Base-by-base conservation (phyloP, 495 filamentous ascomycete genomes). In the Cercophora sp. region DNA sequence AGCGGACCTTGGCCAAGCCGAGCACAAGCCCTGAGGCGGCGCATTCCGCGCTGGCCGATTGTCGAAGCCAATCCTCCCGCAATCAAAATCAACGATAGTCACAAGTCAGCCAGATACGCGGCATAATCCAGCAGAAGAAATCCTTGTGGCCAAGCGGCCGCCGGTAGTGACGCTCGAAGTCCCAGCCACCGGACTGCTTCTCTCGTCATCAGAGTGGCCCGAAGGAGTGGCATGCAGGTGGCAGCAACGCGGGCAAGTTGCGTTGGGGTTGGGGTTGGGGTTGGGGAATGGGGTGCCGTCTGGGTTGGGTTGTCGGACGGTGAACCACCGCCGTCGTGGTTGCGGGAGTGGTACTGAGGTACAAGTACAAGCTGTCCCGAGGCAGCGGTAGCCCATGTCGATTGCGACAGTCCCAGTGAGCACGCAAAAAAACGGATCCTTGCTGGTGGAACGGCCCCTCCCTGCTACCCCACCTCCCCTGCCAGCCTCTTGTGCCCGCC, bases 341-440 rank as follows among this genome's bases (percentile, higher is more conserved):
- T n/a, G n/a, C n/a, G n/a, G n/a, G n/a, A n/a, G n/a, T n/a, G n/a
- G n/a, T n/a, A n/a, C n/a, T n/a, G n/a, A n/a, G n/a, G n/a, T n/a
- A 15, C 23, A n/a, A 39, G 8, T 15, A 29, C 35, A 24, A 37
- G 43, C 29, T 48, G 60, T 64, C 64, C 64, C 66, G 64, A 62
- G 52, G 60, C 35, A 45, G 52, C 59, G 66, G 66, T 64, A 47
- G 47, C 59, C 64, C 64, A 27, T 45, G 64, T 67, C 60, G 31
- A 54, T 59, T 49, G 40, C 56, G 56, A 56, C 44, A 50, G 57
- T 61, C 49, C 59, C 62, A 54, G 51, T 39, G 43, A 57, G 55
- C 61, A 56, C 55, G 58, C 52, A 56, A 60, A 63, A 52, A 59
- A 57, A 35, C 51, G 31, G 36, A 57, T 45, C 60, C 62, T 52